Percentiles rank a stretch among this genome's conserved stretches.
These are phyloP conservation scores for Malus orientalis DNA, from an alignment of 306 rosid species.

Conservation along the genomic window DNA sequence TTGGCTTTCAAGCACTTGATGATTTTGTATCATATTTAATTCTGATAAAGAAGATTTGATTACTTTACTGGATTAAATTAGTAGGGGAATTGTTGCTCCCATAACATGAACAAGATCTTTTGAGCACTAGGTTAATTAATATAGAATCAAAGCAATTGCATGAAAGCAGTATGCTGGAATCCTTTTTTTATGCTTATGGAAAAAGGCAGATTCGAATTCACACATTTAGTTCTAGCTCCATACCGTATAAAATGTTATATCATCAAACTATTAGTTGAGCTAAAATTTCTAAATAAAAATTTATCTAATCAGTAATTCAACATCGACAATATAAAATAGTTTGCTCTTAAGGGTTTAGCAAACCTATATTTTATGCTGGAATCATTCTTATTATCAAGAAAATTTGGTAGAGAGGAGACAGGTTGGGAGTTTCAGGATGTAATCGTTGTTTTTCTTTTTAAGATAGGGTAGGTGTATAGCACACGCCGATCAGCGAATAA, in stretches of 20 bases:
- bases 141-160: background rate
- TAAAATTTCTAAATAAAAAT: no score
- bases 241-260: no score
- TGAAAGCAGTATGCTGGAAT: background rate
- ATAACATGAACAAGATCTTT: conserved; percentile 18
- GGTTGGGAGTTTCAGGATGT: no score
- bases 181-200: background rate
- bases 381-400: no score
- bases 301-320: background rate
- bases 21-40: background rate
- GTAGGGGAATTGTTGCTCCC: conserved; percentile 16
- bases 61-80: background rate
- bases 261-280: background rate
- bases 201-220: background rate
- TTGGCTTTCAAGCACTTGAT: conserved; percentile 4
- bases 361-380: no score
- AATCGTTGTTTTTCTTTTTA: no score
- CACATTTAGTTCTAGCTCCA: background rate
- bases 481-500: no score
- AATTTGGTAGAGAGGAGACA: no score
- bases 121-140: background rate
- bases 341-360: no score
- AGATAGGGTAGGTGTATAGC: no score
- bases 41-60: background rate
- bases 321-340: background rate